Base-by-base conservation (phyloP, 2,329 filamentous ascomycete genomes). In the Xylariomycetidae sp. region DNA sequence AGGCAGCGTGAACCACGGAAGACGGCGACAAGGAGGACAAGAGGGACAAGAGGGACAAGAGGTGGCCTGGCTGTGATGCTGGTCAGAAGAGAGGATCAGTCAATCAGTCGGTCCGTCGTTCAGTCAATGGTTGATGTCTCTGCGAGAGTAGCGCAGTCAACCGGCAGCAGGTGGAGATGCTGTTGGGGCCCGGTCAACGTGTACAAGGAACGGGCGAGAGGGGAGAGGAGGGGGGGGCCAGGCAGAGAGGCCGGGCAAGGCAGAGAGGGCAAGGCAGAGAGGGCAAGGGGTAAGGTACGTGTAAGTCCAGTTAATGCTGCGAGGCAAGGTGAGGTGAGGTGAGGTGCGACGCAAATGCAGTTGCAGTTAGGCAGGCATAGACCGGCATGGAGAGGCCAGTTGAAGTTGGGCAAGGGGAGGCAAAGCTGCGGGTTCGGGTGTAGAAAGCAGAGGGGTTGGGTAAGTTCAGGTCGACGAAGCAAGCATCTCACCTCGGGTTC, bases 391-490 rank as follows among this genome's bases (percentile, higher is more conserved):
- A 12, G 16, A 19, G 15, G 29, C 23, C 20, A 24, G 31, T 28
- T 13, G 30, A 34, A 15, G 25, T 30, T 8, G 17, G 35, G 23
- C 34, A 14, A 25, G 24, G 24, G n/a, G 15, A 25, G 24, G 24
- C 24, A 25, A 14, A 7, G 24, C 24, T 6, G 24, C 12, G n/a
- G 7, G 24, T 7, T 13, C n/a, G n/a, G 24, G n/a, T 25, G 12
- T 12, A 12, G n/a, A 14, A 25, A 5, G 24, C n/a, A 14, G 7
- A 25, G 12, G 24, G 24, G 12, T 14, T 12, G 6, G 24, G 24
- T 7, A 6, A 14, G 6, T 13, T 25, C 20, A 23, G 20, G 20
- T 12, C 8, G 20, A 23, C 20, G 12, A 29, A 12, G 26, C 26
- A 12, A 26, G 7, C 5, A 29, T 17, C 5, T 12, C 15, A 29